A percentile compares a stretch with the other conserved stretches of the same genome.
Evolutionary conservation across 495 filamentous ascomycete species (phyloP).

Genomic region (Xylaria telfairii): DNA sequence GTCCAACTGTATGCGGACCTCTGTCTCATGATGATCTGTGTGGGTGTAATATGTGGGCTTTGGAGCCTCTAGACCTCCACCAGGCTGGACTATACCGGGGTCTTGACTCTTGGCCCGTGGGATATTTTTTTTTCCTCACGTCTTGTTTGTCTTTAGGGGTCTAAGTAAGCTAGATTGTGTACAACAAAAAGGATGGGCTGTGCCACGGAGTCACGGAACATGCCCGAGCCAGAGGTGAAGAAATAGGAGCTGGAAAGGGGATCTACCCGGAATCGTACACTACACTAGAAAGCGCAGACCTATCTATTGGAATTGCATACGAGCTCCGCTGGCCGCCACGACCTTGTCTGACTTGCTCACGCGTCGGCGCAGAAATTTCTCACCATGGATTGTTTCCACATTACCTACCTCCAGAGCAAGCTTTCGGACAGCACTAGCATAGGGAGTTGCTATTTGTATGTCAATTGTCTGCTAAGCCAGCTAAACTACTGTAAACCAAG

Average conservation of each 20-base stretch:
- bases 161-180: neutral
- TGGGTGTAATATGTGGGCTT: conserved; percentile 19
- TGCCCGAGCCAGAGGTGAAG: neutral
- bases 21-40: conserved; percentile 20
- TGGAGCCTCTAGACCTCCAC: conserved; percentile 18
- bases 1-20: neutral
- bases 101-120: conserved; percentile 21
- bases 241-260: conserved; percentile 5
- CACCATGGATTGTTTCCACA: conserved; percentile 17
- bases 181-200: neutral
- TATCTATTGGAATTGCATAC: conserved; percentile 17
- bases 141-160: conserved; percentile 12
- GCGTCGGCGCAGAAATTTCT: conserved; percentile 26
- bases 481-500: neutral
- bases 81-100: conserved; percentile 6
- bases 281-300: neutral
- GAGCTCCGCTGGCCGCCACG: conserved; percentile 17
- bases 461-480: conserved; percentile 1
- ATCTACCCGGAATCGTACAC: conserved; percentile 19
- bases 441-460: neutral
- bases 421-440: neutral
- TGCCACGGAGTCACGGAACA: conserved; percentile 5
- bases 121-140: neutral
- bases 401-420: conserved; percentile 8
- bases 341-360: conserved; percentile 25